Percentiles rank a stretch among this genome's conserved stretches.
These are phyloP conservation scores for Sugiyamaella boreocaroliniensis DNA, from an alignment of 805 yeast species.

Conservation along the genomic window DNA sequence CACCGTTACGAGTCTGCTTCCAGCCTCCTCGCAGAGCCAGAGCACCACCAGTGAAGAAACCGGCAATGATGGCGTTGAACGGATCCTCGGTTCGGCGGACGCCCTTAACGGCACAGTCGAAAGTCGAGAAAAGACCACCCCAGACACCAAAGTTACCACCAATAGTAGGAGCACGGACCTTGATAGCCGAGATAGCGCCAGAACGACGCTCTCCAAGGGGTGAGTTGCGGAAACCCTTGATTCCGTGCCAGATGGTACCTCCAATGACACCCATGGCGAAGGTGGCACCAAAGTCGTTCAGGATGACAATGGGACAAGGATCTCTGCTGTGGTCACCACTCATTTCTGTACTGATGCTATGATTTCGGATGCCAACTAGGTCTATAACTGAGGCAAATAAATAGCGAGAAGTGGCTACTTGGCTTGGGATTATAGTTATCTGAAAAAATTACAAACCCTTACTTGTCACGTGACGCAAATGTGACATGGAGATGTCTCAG, in stretches of 20 bases:
- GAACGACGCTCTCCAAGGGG: conserved; percentile 89
- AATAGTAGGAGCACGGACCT: conserved; percentile 95
- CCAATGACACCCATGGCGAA: conserved; percentile 98
- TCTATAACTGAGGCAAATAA: background rate
- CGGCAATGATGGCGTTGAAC: conserved; percentile 96
- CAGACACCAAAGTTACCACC: conserved; percentile 99
- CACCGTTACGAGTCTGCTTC: conserved; percentile 93
- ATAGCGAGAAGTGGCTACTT: background rate
- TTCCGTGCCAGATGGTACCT: conserved; percentile 98
- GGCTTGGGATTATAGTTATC: background rate
- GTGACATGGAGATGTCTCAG: too few species aligned
- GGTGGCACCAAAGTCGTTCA: conserved; percentile 98
- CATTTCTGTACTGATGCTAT: conserved; percentile 2
- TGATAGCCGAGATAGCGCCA: conserved; percentile 85
- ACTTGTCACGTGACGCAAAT: background rate
- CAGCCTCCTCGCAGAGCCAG: conserved; percentile 98
- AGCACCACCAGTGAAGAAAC: conserved; percentile 97
- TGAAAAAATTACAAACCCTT: background rate
- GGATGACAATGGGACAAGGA: conserved; percentile 95
- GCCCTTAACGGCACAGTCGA: conserved; percentile 92
- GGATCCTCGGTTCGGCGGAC: conserved; percentile 97
- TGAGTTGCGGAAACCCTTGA: conserved; percentile 96
- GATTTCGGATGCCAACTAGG: background rate
- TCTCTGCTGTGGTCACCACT: conserved; percentile 98
- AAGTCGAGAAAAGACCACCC: conserved; percentile 97